These are phyloP conservation scores for Rhytidhysteron rufulum DNA, from an alignment of 2,329 filamentous ascomycete species.

Conservation along the genomic window DNA sequence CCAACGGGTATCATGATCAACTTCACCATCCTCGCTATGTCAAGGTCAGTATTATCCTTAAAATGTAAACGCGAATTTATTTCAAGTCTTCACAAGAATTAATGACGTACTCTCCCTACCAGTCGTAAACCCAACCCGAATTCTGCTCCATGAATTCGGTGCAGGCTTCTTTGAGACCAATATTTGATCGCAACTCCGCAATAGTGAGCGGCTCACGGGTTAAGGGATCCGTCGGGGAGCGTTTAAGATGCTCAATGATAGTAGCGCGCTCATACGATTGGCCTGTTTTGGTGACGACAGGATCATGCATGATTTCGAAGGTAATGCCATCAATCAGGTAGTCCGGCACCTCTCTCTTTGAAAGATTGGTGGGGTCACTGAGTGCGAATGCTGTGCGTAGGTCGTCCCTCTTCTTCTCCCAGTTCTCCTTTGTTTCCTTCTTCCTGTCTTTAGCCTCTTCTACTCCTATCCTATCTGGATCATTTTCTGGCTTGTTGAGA, in stretches of 20 bases:
- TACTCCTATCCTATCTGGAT: conserved; percentile 40
- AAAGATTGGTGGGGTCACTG: conserved; percentile 42
- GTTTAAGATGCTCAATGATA: conserved; percentile 79
- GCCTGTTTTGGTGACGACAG: conserved; percentile 71
- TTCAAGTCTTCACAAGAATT: not conserved
- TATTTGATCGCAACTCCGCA: conserved; percentile 73
- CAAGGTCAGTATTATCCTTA: conserved; percentile 13
- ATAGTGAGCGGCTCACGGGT: conserved; percentile 70
- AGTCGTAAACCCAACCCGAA: conserved; percentile 83
- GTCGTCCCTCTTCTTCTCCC: conserved; percentile 41
- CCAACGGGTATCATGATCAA: not conserved
- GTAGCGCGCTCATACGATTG: conserved; percentile 86
- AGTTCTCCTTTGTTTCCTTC: conserved; percentile 40
- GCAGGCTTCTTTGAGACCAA: conserved; percentile 76
- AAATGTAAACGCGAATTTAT: conserved; percentile 1
- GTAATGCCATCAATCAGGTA: conserved; percentile 74
- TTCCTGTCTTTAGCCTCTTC: conserved; percentile 47
- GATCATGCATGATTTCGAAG: conserved; percentile 71
- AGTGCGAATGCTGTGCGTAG: conserved; percentile 45
- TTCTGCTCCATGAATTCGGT: conserved; percentile 82
- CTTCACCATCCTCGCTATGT: conserved; percentile 19
- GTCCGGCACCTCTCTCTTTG: conserved; percentile 60
- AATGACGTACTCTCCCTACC: conserved; percentile 49
- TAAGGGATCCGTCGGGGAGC: conserved; percentile 72
- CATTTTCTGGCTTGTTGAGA: conserved; percentile 25